Base-by-base conservation (phyloP, 2,329 filamentous ascomycete genomes). In the Allantophomopsis lycopodina region DNA sequence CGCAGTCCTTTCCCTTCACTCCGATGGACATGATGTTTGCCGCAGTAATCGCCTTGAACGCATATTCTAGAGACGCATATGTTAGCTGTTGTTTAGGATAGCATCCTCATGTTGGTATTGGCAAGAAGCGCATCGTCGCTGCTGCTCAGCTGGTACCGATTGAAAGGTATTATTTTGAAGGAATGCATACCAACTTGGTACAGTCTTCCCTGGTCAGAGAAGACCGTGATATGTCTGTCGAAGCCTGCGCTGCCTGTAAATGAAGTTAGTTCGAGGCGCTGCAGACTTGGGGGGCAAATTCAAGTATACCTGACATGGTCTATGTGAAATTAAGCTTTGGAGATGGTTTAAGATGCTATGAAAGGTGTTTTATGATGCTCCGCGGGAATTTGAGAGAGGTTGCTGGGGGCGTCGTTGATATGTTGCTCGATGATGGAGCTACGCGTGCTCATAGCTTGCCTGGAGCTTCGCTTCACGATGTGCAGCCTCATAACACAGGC, bases 171-270 rank as follows among this genome's bases (percentile, higher is more conserved):
- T 28, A 3, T 28, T 3, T 28, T 5, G 23, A 28, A 28, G 3
- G 23, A 35, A 10, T 48, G 75, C 87, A 58, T 75, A 96, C 91
- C 91, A 64, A 98, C 91, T 95, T 98, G 91, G 64, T 96, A 98
- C 61, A 98, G 72, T 61, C 91, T 80, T 58, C 91, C 91, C 68
- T 95, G 88, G 64, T 98, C 91, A 46, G 91, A 95, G 71, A 98
- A 98, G 73, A 98, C 96, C 60, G 91, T 98, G 58, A 98, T 98
- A 67, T 98, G 91, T 71, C 91, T 79, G 67, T 98, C 91, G 68
- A 93, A 96, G 58, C 86, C 88, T 65, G 84, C 81, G 66, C 78
- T 83, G 64, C 80, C 81, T 86, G 55, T 54, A 46, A 40, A 42
- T 43, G 36, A 33, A 46, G 34, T 30, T 38, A 45, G 42, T 28